Base-by-base conservation (phyloP, 208 protist genomes). In the Acanthamoeba quina region DNA sequence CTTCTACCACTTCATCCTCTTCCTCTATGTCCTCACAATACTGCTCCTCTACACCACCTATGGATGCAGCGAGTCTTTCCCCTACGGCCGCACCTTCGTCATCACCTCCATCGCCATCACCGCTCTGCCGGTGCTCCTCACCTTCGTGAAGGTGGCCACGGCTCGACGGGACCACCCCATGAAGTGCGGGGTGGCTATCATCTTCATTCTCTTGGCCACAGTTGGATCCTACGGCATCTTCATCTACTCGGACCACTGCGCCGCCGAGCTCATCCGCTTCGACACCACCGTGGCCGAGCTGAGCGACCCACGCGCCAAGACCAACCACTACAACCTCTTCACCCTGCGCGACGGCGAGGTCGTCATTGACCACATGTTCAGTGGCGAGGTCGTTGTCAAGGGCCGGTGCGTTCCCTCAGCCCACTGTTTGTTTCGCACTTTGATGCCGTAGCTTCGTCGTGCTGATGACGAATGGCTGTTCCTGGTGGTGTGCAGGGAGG, bases 1-100 rank as follows among this genome's bases (percentile, higher is more conserved):
- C 44, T 91, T 91, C 85, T 91, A 91, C 85, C 85, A 91, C 85
- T 91, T 91, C 85, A 74, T 91, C 64, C 62, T 76, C 85, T 91
- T 91, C 60, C 85, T 91, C 62, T 91, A 91, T 44, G 31, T 76
- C 37, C 64, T 91, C 41, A 91, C 64, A 7, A 74, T 91, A 24
- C 44, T 91, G 34, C 85, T 91, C 44, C 85, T 91, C 85, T 91
- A 76, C 60, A 91, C 85, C 0, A 91, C 85, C 41, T 91, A 76
- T n/a, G 85, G 85, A 10, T 91, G 85, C 58, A 37, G 17, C 19
- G 78, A 86, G 19, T 41, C 21, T 11, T 91, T 76, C 60, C 85
- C 56, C 62, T 68, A 91, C n/a, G 64, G 64, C 44, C 64, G 56
- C 64, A 52, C 24, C 62, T 56, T 91, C 19, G 85, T 91, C 85